Conservation (phyloP, 768 basidiomycete species). For the Boletellus ananiceps region DNA sequence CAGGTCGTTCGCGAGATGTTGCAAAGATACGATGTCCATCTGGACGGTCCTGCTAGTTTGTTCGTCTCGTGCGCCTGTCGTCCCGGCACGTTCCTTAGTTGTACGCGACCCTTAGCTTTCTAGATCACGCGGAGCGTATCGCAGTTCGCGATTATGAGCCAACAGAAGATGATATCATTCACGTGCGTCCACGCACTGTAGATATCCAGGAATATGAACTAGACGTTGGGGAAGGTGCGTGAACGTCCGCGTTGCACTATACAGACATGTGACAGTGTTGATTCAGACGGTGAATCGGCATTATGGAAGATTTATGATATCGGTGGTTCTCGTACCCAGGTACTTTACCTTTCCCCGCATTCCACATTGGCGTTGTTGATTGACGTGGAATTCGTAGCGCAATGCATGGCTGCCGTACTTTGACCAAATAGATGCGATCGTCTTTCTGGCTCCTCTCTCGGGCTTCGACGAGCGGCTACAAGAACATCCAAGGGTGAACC, state of each 20-base stretch:
- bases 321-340: constrained; percentile 66
- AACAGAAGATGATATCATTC: constrained; percentile 67
- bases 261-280: not conserved
- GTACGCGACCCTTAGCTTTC: constrained; percentile 43
- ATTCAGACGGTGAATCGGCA: constrained; percentile 34
- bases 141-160: constrained; percentile 57
- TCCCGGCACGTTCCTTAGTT: not conserved
- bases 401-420: constrained; percentile 79
- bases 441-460: constrained; percentile 79
- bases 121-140: constrained; percentile 64
- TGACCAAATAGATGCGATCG: constrained; percentile 72
- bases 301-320: constrained; percentile 78
- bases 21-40: constrained; percentile 40
- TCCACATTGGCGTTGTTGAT: not conserved
- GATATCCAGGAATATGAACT: constrained; percentile 67
- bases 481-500: constrained; percentile 66
- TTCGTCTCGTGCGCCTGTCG: constrained; percentile 30
- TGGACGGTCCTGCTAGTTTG: constrained; percentile 68
- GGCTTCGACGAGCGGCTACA: constrained; percentile 72
- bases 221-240: constrained; percentile 32
- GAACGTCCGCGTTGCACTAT: not conserved
- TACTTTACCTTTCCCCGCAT: constrained; percentile 24
- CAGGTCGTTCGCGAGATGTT: constrained; percentile 48
- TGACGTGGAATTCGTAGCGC: constrained; percentile 42
- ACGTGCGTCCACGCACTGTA: constrained; percentile 63